These are phyloP conservation scores for Scedosporium boydii DNA, from an alignment of 2,329 filamentous ascomycete species.

Conservation along the genomic window DNA sequence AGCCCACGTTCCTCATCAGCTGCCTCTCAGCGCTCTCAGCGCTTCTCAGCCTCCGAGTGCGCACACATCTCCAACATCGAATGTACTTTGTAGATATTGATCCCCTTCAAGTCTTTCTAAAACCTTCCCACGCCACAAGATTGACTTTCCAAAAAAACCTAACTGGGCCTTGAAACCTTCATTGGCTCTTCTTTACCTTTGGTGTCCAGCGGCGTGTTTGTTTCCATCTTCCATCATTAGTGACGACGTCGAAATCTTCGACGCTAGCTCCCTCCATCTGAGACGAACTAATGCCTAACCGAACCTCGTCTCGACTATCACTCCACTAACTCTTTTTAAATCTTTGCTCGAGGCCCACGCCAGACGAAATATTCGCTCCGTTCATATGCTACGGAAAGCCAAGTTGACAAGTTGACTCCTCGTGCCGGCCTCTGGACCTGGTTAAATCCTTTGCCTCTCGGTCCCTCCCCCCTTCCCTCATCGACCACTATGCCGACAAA, in stretches of 20 bases:
- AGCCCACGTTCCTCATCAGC: not conserved
- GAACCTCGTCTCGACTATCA: not conserved
- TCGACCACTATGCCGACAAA: not conserved
- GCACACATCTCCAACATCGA: no score
- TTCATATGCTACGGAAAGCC: no score
- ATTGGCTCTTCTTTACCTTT: not conserved
- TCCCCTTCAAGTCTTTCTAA: no score
- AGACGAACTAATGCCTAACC: not conserved
- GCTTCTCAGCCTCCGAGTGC: not conserved
- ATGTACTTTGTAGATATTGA: no score
- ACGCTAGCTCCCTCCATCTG: not conserved
- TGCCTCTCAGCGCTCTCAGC: not conserved
- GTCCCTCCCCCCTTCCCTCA: not conserved
- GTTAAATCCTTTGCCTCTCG: not conserved
- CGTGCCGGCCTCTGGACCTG: no score
- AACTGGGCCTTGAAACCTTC: no score
- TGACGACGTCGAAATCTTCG: not conserved
- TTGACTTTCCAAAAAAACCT: no score
- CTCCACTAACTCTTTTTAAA: not conserved
- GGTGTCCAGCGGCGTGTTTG: not conserved
- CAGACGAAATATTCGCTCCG: no score
- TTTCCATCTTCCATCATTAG: not conserved
- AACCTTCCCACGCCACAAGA: no score
- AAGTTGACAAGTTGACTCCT: no score
- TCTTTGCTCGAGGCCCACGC: no score